Evolutionary conservation across 257 asterid genomes (phyloP).

Genomic region (Eucommia ulmoides): DNA sequence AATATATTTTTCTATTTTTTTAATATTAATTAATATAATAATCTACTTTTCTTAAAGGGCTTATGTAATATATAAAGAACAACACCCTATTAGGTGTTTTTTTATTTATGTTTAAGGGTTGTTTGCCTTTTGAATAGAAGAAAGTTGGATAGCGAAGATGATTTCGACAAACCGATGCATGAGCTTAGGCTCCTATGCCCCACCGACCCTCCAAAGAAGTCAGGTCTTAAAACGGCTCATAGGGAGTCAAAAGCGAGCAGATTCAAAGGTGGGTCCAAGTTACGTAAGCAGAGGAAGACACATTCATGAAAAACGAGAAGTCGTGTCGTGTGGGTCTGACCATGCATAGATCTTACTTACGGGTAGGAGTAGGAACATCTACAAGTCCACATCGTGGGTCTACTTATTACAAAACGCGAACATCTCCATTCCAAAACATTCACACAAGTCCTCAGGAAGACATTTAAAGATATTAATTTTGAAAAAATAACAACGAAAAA

Average conservation of each 20-base stretch:
- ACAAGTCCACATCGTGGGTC: neutral
- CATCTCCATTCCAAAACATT: neutral
- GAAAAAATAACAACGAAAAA: too few species aligned
- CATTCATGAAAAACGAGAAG: neutral
- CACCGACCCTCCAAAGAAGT: neutral
- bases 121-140: too few species aligned
- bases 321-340: neutral
- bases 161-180: too few species aligned
- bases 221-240: neutral
- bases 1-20: too few species aligned
- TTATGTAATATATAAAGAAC: too few species aligned
- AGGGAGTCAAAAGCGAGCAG: neutral
- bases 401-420: neutral
- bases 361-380: neutral
- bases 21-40: too few species aligned
- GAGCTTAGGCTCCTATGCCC: neutral
- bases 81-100: too few species aligned
- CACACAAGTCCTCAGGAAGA: neutral
- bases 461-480: too few species aligned
- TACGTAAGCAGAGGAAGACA: neutral
- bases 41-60: too few species aligned
- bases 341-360: neutral
- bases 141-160: too few species aligned
- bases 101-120: too few species aligned
- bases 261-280: neutral